Evolutionary conservation across 2,329 filamentous ascomycete genomes (phyloP).

Genomic region (Colletotrichum falcatum): DNA sequence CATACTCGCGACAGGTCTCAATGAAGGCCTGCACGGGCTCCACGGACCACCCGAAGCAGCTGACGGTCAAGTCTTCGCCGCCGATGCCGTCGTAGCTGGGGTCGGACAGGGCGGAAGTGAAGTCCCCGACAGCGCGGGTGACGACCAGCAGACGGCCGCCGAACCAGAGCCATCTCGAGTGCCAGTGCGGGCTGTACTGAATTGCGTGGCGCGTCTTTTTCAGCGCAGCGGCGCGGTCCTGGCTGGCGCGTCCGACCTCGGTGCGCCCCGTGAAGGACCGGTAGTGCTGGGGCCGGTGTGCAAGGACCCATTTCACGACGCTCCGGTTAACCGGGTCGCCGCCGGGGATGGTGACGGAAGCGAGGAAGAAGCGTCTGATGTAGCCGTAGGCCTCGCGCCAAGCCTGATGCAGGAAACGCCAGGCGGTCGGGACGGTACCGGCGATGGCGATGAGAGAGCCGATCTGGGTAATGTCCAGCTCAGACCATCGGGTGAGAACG

Average conservation of each 20-base stretch:
- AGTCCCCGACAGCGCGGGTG: slow-evolving; percentile 55
- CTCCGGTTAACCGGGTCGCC: slow-evolving; percentile 59
- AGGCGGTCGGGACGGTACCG: slow-evolving; percentile 55
- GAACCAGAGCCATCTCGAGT: slow-evolving; percentile 63
- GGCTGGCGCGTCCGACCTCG: slow-evolving; percentile 48
- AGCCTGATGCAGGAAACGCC: slow-evolving; percentile 51
- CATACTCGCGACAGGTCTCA: slow-evolving; percentile 59
- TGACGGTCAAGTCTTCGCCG: slow-evolving; percentile 60
- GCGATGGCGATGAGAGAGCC: slow-evolving; percentile 59
- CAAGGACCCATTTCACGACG: slow-evolving; percentile 59
- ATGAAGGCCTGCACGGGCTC: slow-evolving; percentile 60
- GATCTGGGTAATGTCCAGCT: slow-evolving; percentile 59
- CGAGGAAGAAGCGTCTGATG: slow-evolving; percentile 57
- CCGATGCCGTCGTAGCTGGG: slow-evolving; percentile 60
- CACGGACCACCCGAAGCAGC: slow-evolving; percentile 64
- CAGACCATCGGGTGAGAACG: slow-evolving; percentile 55
- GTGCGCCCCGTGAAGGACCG: slow-evolving; percentile 60
- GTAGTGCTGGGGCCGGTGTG: slow-evolving; percentile 53
- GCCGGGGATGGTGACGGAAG: slow-evolving; percentile 57
- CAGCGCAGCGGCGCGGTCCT: slow-evolving; percentile 54
- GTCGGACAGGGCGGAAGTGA: slow-evolving; percentile 52
- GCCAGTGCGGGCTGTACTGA: slow-evolving; percentile 60
- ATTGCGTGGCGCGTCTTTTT: slow-evolving; percentile 57
- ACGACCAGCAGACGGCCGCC: slow-evolving; percentile 59
- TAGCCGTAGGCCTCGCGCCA: slow-evolving; percentile 55